A percentile compares a stretch with the other conserved stretches of the same genome.
phyloP scores from a whole-genome alignment of 225 moss, liverwort and hornwort species.

The Sphagnum tenellum region DNA sequence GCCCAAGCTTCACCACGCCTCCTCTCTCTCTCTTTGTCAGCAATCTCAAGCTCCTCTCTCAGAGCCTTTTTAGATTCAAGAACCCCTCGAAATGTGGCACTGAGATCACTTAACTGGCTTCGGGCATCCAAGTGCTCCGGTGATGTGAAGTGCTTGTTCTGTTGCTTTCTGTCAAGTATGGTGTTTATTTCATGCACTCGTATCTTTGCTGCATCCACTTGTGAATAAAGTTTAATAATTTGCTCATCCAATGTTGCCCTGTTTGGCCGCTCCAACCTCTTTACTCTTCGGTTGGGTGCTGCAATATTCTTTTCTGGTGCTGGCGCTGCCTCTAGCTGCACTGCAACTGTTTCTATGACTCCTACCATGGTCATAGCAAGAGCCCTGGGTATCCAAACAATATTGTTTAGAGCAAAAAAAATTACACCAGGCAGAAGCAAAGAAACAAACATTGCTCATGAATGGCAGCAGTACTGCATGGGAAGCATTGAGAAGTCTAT shows the following conservation, averaged over 20 bases:
- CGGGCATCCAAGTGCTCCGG: conserved; percentile 60
- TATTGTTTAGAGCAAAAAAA: no score
- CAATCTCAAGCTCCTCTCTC: conserved; percentile 50
- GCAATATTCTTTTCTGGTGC: conserved; percentile 17
- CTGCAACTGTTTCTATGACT: conserved; percentile 20
- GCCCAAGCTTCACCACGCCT: conserved; percentile 68
- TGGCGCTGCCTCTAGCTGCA: conserved; percentile 23
- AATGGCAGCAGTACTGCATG: no score
- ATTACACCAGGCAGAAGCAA: no score
- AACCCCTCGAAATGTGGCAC: conserved; percentile 40
- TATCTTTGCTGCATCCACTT: conserved; percentile 38
- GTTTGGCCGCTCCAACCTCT: conserved; percentile 69
- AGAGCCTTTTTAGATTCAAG: conserved; percentile 59
- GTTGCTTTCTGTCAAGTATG: conserved; percentile 63
- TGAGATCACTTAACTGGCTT: conserved; percentile 38
- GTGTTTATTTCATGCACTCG: conserved; percentile 64
- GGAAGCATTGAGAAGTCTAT: no score
- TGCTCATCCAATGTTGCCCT: conserved; percentile 52
- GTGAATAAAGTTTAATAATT: conserved; percentile 29
- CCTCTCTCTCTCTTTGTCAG: conserved; percentile 61
- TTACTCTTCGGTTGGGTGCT: conserved; percentile 27
- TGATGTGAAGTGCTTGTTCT: conserved; percentile 52
- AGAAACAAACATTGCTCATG: no score
- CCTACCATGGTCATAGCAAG: conserved; percentile 20
- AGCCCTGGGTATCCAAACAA: no score